A percentile compares a stretch with the other conserved stretches of the same genome.
phyloP scores from a whole-genome alignment of 768 basidiomycete genomes.

The Lyophyllum shimeji region DNA sequence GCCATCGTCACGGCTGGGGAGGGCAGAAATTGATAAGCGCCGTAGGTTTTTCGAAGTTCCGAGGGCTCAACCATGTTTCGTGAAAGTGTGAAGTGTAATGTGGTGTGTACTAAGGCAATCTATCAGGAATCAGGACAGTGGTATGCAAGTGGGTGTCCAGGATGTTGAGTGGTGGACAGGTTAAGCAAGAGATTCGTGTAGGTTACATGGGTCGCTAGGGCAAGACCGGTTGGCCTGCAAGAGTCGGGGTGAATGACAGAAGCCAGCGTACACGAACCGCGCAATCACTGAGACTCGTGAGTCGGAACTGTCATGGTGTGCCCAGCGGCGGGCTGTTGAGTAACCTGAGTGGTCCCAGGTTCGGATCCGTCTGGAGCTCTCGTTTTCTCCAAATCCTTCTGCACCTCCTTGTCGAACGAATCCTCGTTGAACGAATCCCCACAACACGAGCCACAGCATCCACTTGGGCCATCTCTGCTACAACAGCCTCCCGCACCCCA shows the following conservation, averaged over 20 bases:
- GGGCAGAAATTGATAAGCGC: no score
- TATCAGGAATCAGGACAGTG: no score
- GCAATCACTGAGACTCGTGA: neutral
- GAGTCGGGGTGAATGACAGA: neutral
- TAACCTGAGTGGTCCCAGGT: slow-evolving; percentile 26
- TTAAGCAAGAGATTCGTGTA: no score
- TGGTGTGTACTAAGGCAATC: no score
- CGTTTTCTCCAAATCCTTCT: slow-evolving; percentile 37
- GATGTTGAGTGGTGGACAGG: no score
- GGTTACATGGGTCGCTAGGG: no score
- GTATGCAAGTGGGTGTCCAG: neutral
- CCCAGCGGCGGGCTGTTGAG: slow-evolving; percentile 20
- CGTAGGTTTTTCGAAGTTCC: no score
- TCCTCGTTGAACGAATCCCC: slow-evolving; percentile 45
- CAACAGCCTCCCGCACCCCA: slow-evolving; percentile 34
- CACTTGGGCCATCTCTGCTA: slow-evolving; percentile 25
- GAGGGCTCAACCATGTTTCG: no score
- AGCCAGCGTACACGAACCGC: neutral
- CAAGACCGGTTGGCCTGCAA: no score
- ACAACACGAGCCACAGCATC: slow-evolving; percentile 48
- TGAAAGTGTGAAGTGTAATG: no score
- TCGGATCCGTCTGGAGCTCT: slow-evolving; percentile 25
- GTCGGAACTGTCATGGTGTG: slow-evolving; percentile 9
- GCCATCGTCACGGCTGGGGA: no score
- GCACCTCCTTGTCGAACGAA: slow-evolving; percentile 38